Percentiles rank a stretch among this genome's conserved stretches.
Conservation (phyloP, 345 rosid species). For the Hibiscus trionum region DNA sequence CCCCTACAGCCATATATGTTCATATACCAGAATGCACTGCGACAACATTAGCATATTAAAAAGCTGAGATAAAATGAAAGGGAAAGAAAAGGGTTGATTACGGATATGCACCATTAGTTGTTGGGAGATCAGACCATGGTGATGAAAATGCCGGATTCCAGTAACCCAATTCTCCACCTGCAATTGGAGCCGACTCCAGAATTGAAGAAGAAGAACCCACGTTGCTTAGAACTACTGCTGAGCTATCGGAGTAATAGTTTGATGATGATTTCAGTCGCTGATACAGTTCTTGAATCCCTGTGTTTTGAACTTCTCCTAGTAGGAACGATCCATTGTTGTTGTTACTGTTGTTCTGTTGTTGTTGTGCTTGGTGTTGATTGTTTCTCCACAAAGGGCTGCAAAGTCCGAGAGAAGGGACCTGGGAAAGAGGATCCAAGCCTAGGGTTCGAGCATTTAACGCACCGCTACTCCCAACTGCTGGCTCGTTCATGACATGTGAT, state of each 20-base stretch:
- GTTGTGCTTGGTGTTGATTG: slow-evolving; percentile 27
- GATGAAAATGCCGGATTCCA: slow-evolving; percentile 42
- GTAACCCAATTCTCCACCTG: slow-evolving; percentile 38
- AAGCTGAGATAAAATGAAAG: slow-evolving; percentile 3
- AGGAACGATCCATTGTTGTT: slow-evolving; percentile 12
- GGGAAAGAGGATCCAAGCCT: slow-evolving; percentile 30
- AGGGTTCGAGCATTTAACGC: slow-evolving; percentile 27
- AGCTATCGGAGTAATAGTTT: slow-evolving; percentile 20
- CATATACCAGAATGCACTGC: slow-evolving; percentile 24
- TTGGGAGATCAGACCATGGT: slow-evolving; percentile 60
- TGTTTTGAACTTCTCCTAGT: slow-evolving; percentile 30
- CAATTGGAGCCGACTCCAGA: slow-evolving; percentile 41
- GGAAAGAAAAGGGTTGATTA: slow-evolving; percentile 6
- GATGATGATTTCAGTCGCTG: slow-evolving; percentile 49
- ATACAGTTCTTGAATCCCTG: slow-evolving; percentile 53
- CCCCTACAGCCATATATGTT: slow-evolving; percentile 20
- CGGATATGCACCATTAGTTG: slow-evolving; percentile 59
- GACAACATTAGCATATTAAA: slow-evolving; percentile 14
- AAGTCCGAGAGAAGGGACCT: slow-evolving; percentile 33
- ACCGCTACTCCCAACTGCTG: slow-evolving; percentile 14
- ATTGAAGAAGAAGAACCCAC: slow-evolving; percentile 27
- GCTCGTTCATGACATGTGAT: slow-evolving; percentile 28
- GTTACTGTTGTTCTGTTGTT: slow-evolving; percentile 21
- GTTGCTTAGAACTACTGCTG: slow-evolving; percentile 26
- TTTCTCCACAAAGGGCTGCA: slow-evolving; percentile 40